Conservation (phyloP, 2,329 filamentous ascomycete species). For the Amylocarpus encephaloides region DNA sequence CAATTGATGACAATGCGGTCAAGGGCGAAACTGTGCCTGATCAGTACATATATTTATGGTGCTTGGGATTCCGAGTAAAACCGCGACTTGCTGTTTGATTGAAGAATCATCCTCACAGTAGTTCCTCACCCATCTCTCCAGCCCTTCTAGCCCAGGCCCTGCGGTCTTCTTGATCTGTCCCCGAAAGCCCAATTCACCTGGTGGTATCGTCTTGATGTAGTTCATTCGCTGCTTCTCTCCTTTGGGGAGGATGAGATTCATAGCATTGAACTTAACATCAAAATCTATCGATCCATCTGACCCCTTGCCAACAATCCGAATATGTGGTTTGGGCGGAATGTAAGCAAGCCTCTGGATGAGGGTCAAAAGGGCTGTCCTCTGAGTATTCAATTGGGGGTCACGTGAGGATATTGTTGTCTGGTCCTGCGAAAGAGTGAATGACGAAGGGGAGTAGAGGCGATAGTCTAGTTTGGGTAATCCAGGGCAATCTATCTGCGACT, state of each 20-base stretch:
- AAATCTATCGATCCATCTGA: slow-evolving; percentile 43
- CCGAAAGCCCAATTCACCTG: slow-evolving; percentile 45
- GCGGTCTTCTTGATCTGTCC: slow-evolving; percentile 26
- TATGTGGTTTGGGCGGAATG: slow-evolving; percentile 48
- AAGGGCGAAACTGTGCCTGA: slow-evolving; percentile 37
- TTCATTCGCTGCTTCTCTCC: slow-evolving; percentile 38
- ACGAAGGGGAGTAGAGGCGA: slow-evolving; percentile 40
- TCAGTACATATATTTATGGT: neutral
- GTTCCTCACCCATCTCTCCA: slow-evolving; percentile 22
- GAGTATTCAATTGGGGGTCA: slow-evolving; percentile 43
- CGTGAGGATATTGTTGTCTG: slow-evolving; percentile 41
- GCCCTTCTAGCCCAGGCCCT: slow-evolving; percentile 10
- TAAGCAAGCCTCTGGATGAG: slow-evolving; percentile 44
- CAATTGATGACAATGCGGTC: slow-evolving; percentile 49
- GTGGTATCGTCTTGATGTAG: slow-evolving; percentile 46
- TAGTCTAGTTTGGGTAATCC: slow-evolving; percentile 26
- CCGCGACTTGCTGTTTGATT: slow-evolving; percentile 21
- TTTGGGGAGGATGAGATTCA: slow-evolving; percentile 46
- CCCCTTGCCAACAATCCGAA: slow-evolving; percentile 41
- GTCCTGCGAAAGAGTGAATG: slow-evolving; percentile 46
- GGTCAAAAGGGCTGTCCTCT: slow-evolving; percentile 39
- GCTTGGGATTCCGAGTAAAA: neutral
- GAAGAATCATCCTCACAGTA: slow-evolving; percentile 22
- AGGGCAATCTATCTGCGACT: slow-evolving; percentile 12
- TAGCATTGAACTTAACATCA: slow-evolving; percentile 47